These are phyloP conservation scores for Triglochin maritima DNA, from an alignment of 106 monocot genomes.

Conservation along the genomic window DNA sequence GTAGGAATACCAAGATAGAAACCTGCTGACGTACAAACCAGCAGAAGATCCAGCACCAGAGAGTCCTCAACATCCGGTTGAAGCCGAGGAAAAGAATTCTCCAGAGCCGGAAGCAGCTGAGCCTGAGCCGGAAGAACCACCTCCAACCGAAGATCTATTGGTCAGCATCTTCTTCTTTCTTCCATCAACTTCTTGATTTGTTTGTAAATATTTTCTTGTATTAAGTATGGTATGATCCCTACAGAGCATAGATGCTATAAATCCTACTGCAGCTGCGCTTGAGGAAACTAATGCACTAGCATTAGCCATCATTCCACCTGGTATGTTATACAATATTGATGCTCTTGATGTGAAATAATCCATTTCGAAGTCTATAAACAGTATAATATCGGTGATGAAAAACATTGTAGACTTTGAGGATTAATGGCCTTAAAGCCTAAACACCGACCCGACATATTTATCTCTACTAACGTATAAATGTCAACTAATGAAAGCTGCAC, in stretches of 20 bases:
- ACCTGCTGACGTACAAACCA: slow-evolving; percentile 26
- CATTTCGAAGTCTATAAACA: no score
- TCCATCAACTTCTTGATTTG: not conserved
- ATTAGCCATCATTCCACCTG: slow-evolving; percentile 68
- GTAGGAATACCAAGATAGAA: slow-evolving; percentile 71
- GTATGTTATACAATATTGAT: slow-evolving; percentile 14
- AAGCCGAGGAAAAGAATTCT: slow-evolving; percentile 26
- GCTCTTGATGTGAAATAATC: not conserved
- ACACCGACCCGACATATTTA: no score
- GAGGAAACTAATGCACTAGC: slow-evolving; percentile 87
- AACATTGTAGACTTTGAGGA: no score
- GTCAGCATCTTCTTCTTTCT: slow-evolving; percentile 21
- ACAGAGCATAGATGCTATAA: slow-evolving; percentile 68
- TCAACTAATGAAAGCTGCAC: no score
- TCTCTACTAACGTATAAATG: no score
- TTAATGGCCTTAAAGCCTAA: no score
- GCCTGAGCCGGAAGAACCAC: slow-evolving; percentile 20
- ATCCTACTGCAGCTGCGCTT: slow-evolving; percentile 55
- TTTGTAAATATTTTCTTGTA: not conserved
- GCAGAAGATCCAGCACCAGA: slow-evolving; percentile 40
- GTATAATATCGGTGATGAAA: no score
- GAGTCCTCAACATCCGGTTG: slow-evolving; percentile 23
- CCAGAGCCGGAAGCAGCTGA: slow-evolving; percentile 33
- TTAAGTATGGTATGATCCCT: slow-evolving; percentile 8
- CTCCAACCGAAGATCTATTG: slow-evolving; percentile 49